phyloP scores from a whole-genome alignment of 768 basidiomycete genomes.

The Mycena polygramma region DNA sequence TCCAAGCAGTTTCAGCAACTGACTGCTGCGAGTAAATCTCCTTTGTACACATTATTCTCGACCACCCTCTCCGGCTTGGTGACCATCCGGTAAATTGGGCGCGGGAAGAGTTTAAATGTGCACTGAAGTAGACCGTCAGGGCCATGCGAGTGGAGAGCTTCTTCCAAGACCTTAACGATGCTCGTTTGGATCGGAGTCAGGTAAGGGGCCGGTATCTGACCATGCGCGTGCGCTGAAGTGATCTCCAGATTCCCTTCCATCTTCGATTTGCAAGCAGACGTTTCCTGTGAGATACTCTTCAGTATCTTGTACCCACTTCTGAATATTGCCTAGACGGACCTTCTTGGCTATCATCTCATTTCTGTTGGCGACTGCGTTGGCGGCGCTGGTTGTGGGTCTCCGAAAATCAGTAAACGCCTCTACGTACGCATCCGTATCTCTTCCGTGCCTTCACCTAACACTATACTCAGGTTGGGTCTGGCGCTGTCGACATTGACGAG shows the following conservation, averaged over 20 bases:
- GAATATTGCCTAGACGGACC: slow-evolving; percentile 15
- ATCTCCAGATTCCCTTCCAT: slow-evolving; percentile 18
- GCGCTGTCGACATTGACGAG: slow-evolving; percentile 11
- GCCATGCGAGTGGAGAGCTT: slow-evolving; percentile 15
- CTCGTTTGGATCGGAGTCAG: slow-evolving; percentile 24
- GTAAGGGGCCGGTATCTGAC: background rate
- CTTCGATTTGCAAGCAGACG: slow-evolving; percentile 23
- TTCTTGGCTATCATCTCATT: slow-evolving; percentile 16
- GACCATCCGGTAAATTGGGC: slow-evolving; percentile 16
- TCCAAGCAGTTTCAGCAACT: slow-evolving; percentile 31
- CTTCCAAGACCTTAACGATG: slow-evolving; percentile 19
- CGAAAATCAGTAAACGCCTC: slow-evolving; percentile 15
- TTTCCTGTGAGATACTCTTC: slow-evolving; percentile 14
- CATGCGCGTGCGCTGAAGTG: background rate
- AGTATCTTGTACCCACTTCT: background rate
- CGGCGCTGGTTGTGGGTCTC: slow-evolving; percentile 11
- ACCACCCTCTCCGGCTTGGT: slow-evolving; percentile 27
- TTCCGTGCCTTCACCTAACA: background rate
- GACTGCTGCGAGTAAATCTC: slow-evolving; percentile 25
- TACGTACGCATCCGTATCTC: background rate
- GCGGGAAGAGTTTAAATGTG: background rate
- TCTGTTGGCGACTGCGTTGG: slow-evolving; percentile 13
- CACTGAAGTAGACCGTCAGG: background rate
- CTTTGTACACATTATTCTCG: slow-evolving; percentile 30
- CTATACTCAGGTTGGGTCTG: slow-evolving; percentile 15